Base-by-base conservation (phyloP, 2,329 filamentous ascomycete genomes). In the Shiraia sp. region DNA sequence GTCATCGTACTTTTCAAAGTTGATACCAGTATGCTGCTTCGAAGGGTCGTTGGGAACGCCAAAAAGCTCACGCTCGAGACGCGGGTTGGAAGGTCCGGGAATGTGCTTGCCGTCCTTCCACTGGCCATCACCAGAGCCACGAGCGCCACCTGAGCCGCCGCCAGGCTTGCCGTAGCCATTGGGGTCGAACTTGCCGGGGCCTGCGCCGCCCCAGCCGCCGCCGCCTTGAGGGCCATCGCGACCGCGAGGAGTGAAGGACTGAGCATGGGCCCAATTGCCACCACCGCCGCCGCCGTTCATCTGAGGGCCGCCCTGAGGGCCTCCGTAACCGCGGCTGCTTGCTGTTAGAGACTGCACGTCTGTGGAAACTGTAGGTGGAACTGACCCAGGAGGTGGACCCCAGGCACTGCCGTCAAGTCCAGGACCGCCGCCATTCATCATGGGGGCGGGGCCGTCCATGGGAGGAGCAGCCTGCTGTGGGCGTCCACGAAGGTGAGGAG, bases 1-100 rank as follows among this genome's bases (percentile, higher is more conserved):
- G 73, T 99, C 93, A 68, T 99, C 93, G 75, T 99, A 99, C 80
- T 99, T 99, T 78, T 96, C 87, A 71, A 99, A 99, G 82, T 99
- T 99, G 87, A 99, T 97, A 74, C 93, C 93, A 24, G 90, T 96
- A 66, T 95, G 88, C 72, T 96, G 88, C 81, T 96, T 97, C 57
- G 87, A 84, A 51, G 92, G 90, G 67, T 97, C 93, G 72, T 97
- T 92, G 60, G 86, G 78, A 36, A 87, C 79, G 65, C 93, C 93
- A 71, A 96, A 99, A 37, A 99, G 87, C 69, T 99, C 93, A 61
- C 91, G 91, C 81, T 99, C 93, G 32, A 95, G 57, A 60, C 92
- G 90, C 53, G 86, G 81, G 77, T 97, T 97, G 60, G 86, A 72
- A 51, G 91, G 90, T 44, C 93, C 93, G 47, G 92, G 82, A 61